Conservation (phyloP, 331 rosid genomes). For the Malus hybrid region DNA sequence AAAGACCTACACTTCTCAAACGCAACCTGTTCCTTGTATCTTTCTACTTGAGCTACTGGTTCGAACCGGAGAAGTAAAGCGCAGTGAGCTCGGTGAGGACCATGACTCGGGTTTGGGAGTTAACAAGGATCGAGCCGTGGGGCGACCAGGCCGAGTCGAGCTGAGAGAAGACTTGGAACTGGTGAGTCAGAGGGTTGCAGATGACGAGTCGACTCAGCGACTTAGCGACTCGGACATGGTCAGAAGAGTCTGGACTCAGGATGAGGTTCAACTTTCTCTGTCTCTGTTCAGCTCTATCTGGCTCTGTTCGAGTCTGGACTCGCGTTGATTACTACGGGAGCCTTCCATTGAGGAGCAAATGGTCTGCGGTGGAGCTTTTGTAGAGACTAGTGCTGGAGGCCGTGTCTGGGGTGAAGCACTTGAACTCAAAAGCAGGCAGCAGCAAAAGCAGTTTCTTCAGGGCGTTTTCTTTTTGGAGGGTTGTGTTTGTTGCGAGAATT, state of each 20-base stretch:
- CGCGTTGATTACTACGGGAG: conserved; percentile 72
- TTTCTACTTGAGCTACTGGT: conserved; percentile 44
- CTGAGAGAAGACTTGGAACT: conserved; percentile 56
- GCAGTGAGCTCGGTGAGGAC: conserved; percentile 78
- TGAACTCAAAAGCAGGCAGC: conserved; percentile 43
- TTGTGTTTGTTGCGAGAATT: too few species aligned
- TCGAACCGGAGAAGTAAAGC: conserved; percentile 40
- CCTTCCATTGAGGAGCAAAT: too few species aligned
- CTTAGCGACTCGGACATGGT: conserved; percentile 59
- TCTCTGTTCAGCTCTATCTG: conserved; percentile 44
- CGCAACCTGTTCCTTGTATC: too few species aligned
- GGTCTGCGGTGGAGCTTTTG: conserved; percentile 60
- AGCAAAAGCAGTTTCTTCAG: too few species aligned
- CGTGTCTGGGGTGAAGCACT: conserved; percentile 56
- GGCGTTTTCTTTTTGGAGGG: too few species aligned
- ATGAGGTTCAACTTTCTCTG: conserved; percentile 80
- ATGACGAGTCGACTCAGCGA: conserved; percentile 63
- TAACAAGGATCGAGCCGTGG: conserved; percentile 77
- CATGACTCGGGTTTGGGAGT: conserved; percentile 57
- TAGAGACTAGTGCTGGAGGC: conserved; percentile 37
- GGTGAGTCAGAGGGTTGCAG: conserved; percentile 70
- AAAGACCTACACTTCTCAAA: too few species aligned
- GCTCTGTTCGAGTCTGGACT: too few species aligned
- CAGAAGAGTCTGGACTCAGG: conserved; percentile 53
- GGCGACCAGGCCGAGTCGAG: conserved; percentile 93